Conservation (phyloP, 176 grass and related monocot genomes). For the Cocos nucifera region DNA sequence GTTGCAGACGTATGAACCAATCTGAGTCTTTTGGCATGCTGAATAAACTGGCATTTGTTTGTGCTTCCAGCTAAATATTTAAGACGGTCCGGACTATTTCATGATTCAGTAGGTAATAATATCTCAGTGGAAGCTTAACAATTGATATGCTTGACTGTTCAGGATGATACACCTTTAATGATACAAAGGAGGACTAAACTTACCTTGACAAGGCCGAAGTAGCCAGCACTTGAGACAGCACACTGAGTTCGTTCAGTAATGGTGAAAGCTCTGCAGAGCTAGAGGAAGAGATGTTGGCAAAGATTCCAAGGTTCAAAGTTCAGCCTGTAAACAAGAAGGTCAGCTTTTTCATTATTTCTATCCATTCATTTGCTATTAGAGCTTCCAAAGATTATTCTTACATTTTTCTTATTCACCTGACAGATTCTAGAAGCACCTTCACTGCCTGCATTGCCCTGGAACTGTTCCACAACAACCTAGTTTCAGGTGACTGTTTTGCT, state of each 20-base stretch:
- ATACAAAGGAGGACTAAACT: slow-evolving; percentile 53
- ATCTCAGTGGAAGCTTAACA: no score
- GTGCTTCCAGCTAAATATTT: no score
- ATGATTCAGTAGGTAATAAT: no score
- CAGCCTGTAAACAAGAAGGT: slow-evolving; percentile 81
- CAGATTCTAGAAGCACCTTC: slow-evolving; percentile 74
- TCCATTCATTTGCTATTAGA: no score
- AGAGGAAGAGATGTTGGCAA: slow-evolving; percentile 90
- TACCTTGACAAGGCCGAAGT: slow-evolving; percentile 84
- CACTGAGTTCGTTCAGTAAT: slow-evolving; percentile 64
- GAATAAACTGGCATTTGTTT: no score
- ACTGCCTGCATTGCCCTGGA: slow-evolving; percentile 49
- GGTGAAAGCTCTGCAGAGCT: slow-evolving; percentile 77
- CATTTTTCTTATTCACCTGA: slow-evolving; percentile 14
- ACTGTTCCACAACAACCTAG: slow-evolving; percentile 45
- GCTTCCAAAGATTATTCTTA: not conserved
- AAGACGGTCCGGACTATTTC: no score
- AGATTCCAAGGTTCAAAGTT: slow-evolving; percentile 96
- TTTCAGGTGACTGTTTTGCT: slow-evolving; percentile 46
- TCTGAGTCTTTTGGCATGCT: no score
- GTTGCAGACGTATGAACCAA: no score
- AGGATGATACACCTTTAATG: slow-evolving; percentile 45
- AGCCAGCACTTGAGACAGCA: slow-evolving; percentile 70
- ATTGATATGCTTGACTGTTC: slow-evolving; percentile 4
- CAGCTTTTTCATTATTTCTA: not conserved